Percentiles rank a stretch among this genome's conserved stretches.
phyloP scores from a whole-genome alignment of 2,329 filamentous ascomycete species.

The Monosporascus sp. region DNA sequence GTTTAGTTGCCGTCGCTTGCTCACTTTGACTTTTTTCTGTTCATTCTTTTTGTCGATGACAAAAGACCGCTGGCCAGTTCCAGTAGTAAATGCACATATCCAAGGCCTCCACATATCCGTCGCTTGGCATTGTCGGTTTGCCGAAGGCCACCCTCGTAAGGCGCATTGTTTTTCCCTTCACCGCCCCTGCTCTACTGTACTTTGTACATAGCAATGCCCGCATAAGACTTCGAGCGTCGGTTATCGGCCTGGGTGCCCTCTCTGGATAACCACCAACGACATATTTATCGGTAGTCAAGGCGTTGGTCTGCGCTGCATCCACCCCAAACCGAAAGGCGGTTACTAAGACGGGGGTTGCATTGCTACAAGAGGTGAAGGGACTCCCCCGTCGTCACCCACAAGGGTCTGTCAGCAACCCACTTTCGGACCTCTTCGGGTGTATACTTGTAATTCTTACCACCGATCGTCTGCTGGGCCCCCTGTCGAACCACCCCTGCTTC shows the following conservation, averaged over 20 bases:
- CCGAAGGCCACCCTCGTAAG: not conserved
- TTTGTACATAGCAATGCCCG: not conserved
- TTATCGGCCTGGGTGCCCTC: too few species aligned
- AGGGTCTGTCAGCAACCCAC: too few species aligned
- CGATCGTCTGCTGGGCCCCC: conserved; percentile 1
- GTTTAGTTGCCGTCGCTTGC: not conserved
- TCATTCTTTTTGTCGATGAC: not conserved
- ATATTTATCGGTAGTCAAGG: too few species aligned
- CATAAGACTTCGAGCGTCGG: too few species aligned
- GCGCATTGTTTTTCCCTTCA: not conserved
- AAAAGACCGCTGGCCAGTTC: not conserved
- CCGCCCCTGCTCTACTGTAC: not conserved
- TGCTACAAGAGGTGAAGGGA: too few species aligned
- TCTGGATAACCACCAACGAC: too few species aligned
- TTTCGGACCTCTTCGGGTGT: too few species aligned
- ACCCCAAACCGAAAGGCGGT: too few species aligned
- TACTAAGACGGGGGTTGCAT: too few species aligned
- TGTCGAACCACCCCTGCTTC: conserved; percentile 2
- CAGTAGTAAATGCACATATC: not conserved
- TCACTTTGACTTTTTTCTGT: not conserved
- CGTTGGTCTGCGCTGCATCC: too few species aligned
- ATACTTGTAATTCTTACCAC: not conserved
- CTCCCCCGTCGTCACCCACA: too few species aligned
- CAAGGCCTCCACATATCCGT: not conserved
- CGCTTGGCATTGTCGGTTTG: not conserved